Base-by-base conservation (phyloP, 78 protist species). In the Dictyostelium brefeldianum region DNA sequence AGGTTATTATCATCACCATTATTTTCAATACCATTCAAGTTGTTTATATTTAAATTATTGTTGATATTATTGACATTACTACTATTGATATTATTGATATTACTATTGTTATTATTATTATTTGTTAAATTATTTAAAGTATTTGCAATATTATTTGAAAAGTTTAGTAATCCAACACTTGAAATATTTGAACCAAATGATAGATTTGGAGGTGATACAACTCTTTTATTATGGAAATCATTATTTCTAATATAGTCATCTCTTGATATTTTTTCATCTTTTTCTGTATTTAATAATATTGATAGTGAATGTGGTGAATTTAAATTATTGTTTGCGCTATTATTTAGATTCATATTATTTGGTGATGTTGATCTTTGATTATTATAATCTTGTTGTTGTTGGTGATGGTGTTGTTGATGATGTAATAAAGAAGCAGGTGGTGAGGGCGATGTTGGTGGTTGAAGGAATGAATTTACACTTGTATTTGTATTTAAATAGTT, bases 191-290 rank as follows among this genome's bases (percentile, higher is more conserved):
- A n/a, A 7, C 69, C 69, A 59, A 59, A 59, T 36, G 43, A 36
- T n/a, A 59, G 11, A 11, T 4, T 67, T 20, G 79, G 79, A 8
- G 79, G 79, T 43, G 79, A 43, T 17, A 71, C 79, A 9, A 71
- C 57, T 62, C 70, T 62, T 17, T 43, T 71, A 9, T 46, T 41
- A 46, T 29, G 27, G 9, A 7, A 18, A 20, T 20, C 31, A 1
- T 71, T 29, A 8, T n/a, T 14, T 71, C n/a, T 71, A 9, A 71
- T 29, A n/a, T 71, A 71, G 5, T 75, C 81, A 51, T 75, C 59
- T 50, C 81, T 46, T 25, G 81, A 53, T 75, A 75, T 27, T 51
- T 53, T 75, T 51, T 75, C 81, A 50, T 75, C 81, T 27, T 75
- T 48, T 50, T 75, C 81, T 10, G 81, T 75, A 50, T 75, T 46